Base-by-base conservation (phyloP, 345 rosid genomes). In the Hibiscus trionum region DNA sequence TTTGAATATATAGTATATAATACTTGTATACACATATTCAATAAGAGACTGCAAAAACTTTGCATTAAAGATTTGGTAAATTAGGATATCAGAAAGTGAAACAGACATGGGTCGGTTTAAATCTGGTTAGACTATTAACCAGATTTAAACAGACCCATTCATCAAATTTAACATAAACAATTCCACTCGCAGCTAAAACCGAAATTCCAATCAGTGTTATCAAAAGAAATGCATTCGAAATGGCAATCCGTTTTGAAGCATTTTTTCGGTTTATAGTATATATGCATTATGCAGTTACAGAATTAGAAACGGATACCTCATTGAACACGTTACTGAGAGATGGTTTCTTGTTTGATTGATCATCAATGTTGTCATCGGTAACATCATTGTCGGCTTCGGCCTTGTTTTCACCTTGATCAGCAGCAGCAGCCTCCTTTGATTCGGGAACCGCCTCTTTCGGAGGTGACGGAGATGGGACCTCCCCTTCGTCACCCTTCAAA, bases 251-350 rank as follows among this genome's bases (percentile, higher is more conserved):
- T 42, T 31, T 53, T n/a, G 4, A 53, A 53, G 16, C 47, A 5
- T 31, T n/a, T 10, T 29, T 56, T 21, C 31, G 9, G 33, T 16
- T 68, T 31, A n/a, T n/a, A 52, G 26, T 55, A 17, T 10, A 53
- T 53, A 19, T 33, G 10, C 27, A 21, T 19, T 17, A n/a, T 10
- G 24, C 11, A 19, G 2, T 8, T 10, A 37, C 44, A 27, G 2
- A 21, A 66, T 3, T 1, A 24, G 57, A 26, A 60, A 47, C 5
- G 49, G 31, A 26, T 4, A 24, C 80, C 86, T 79, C 83, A 72
- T 82, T 67, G 62, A 85, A 79, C 80, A 85, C 73, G 74, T 78
- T 61, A 61, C 81, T 78, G 9, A 85, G 82, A 66, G 88, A 82
- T 69, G 66, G 73, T 52, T 78, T 65, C 56, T 82, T 82, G 55